Evolutionary conservation across 768 basidiomycete species (phyloP).

Genomic region (Pholiota molesta): DNA sequence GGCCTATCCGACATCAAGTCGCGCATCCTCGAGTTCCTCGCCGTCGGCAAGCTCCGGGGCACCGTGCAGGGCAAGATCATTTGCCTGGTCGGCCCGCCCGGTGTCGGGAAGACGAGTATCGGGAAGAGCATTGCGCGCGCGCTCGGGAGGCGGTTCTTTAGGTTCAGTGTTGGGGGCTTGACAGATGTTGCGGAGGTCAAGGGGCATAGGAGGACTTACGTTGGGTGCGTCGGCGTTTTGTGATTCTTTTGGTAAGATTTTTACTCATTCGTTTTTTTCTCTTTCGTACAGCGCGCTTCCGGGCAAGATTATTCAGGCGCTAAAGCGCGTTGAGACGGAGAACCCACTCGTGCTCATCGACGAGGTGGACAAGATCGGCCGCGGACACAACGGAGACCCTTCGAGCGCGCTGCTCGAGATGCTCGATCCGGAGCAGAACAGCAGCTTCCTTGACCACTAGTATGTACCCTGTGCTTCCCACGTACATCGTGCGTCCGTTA

Average conservation of each 20-base stretch:
- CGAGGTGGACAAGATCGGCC: conserved; percentile 94
- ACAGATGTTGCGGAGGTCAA: conserved; percentile 99
- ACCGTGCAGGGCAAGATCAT: conserved; percentile 98
- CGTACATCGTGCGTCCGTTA: conserved; percentile 2
- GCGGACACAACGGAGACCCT: conserved; percentile 91
- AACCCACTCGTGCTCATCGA: conserved; percentile 95
- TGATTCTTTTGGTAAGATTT: background rate
- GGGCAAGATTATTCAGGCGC: conserved; percentile 92
- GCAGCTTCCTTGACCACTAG: conserved; percentile 95
- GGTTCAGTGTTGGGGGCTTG: conserved; percentile 95
- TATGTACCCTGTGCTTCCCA: conserved; percentile 35
- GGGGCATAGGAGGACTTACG: conserved; percentile 96
- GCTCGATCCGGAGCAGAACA: conserved; percentile 95
- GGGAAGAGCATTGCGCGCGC: conserved; percentile 95
- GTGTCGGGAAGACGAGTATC: conserved; percentile 96
- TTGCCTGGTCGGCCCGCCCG: conserved; percentile 94
- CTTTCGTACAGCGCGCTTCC: conserved; percentile 68
- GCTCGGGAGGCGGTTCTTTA: conserved; percentile 89
- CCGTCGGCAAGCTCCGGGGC: conserved; percentile 92
- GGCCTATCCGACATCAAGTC: conserved; percentile 91
- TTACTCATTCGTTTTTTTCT: too few relatives aligned
- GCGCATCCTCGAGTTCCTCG: conserved; percentile 93
- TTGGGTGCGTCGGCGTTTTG: conserved; percentile 57
- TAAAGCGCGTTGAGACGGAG: conserved; percentile 92
- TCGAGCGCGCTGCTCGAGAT: conserved; percentile 90